These are phyloP conservation scores for Phytophthora idaei DNA, from an alignment of 352 stramenopile species.

Conservation along the genomic window DNA sequence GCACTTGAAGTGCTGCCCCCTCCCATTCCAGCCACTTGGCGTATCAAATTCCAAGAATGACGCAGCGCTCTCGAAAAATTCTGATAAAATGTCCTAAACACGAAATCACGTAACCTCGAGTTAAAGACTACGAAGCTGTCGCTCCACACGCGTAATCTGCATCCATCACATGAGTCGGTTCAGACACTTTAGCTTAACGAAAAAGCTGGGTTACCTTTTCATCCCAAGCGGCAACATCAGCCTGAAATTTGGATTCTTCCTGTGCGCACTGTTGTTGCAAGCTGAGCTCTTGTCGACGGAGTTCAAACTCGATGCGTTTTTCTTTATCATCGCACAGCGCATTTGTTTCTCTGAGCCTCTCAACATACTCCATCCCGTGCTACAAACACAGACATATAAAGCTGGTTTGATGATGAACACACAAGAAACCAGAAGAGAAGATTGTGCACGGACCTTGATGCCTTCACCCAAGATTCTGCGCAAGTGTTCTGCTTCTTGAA, in stretches of 20 bases:
- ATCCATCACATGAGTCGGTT: neutral
- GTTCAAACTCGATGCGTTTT: conserved; percentile 37
- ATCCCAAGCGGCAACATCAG: conserved; percentile 33
- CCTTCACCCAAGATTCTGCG: conserved; percentile 33
- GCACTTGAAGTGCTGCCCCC: conserved; percentile 15
- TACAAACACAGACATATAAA: conserved; percentile 10
- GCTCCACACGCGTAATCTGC: conserved; percentile 36
- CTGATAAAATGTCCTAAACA: neutral
- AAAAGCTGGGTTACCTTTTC: conserved; percentile 34
- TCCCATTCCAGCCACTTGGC: conserved; percentile 12
- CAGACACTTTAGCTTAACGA: neutral
- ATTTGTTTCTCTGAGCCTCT: conserved; percentile 18
- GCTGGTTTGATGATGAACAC: neutral
- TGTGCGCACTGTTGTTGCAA: conserved; percentile 35
- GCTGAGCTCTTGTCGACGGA: conserved; percentile 33
- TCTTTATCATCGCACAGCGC: conserved; percentile 10
- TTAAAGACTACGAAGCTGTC: conserved; percentile 27
- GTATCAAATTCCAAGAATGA: conserved; percentile 18
- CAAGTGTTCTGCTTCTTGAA: conserved; percentile 31
- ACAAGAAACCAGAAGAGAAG: neutral
- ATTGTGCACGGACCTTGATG: conserved; percentile 33
- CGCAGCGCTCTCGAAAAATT: neutral
- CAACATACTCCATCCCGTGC: conserved; percentile 30
- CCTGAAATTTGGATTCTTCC: conserved; percentile 35
- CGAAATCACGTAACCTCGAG: neutral